Conservation (phyloP, 2,329 filamentous ascomycete genomes). For the Penicillium sp. region DNA sequence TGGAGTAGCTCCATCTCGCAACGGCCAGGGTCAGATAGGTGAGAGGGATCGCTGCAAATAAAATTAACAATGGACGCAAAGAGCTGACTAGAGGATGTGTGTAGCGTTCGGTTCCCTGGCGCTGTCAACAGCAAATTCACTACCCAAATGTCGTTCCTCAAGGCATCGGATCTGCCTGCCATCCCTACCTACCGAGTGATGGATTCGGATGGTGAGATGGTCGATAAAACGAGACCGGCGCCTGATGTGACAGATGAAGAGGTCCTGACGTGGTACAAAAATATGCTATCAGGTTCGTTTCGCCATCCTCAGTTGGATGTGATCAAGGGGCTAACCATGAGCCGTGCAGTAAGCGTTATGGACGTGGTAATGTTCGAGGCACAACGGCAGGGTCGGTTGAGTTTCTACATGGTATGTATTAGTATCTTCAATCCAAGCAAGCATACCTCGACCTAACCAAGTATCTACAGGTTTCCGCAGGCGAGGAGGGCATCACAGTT, state of each 20-base stretch:
- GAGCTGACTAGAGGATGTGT: slow-evolving; percentile 14
- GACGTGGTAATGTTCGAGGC: slow-evolving; percentile 98
- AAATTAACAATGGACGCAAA: not conserved
- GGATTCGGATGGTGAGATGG: slow-evolving; percentile 78
- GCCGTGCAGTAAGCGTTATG: slow-evolving; percentile 68
- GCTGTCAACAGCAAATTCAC: slow-evolving; percentile 93
- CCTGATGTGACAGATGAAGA: slow-evolving; percentile 64
- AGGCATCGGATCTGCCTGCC: slow-evolving; percentile 66
- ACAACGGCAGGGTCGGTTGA: slow-evolving; percentile 86
- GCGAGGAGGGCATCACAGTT: slow-evolving; percentile 90
- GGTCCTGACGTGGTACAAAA: slow-evolving; percentile 57
- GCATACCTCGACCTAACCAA: not conserved
- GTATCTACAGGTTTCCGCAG: slow-evolving; percentile 63
- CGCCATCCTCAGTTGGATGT: not conserved
- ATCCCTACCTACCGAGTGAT: slow-evolving; percentile 90
- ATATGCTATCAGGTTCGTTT: slow-evolving; percentile 57
- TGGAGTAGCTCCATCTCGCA: slow-evolving; percentile 56
- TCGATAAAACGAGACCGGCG: slow-evolving; percentile 65
- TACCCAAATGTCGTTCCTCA: slow-evolving; percentile 69
- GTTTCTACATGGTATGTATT: slow-evolving; percentile 83
- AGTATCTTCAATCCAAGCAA: fast-evolving
- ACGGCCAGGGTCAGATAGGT: slow-evolving; percentile 58
- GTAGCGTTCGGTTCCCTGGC: slow-evolving; percentile 73
- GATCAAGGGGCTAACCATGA: slow-evolving; percentile 11
- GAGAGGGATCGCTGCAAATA: slow-evolving; percentile 23